Evolutionary conservation across 805 yeast genomes (phyloP).

Genomic region (Wilhelminamyces savonicus): DNA sequence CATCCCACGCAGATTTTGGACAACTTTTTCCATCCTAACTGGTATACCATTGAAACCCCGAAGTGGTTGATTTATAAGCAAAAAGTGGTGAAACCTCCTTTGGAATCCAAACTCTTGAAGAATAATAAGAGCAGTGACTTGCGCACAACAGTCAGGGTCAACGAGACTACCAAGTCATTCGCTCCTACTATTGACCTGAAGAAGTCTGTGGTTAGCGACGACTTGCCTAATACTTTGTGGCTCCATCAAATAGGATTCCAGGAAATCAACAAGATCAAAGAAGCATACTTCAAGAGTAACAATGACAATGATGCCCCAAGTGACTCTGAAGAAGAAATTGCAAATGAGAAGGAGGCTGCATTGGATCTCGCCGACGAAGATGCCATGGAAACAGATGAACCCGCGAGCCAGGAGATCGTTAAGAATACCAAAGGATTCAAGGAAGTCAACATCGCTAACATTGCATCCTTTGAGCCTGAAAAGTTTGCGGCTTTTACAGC

Average conservation of each 20-base stretch:
- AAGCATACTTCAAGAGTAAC: constrained; percentile 12
- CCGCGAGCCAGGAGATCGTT: too few relatives aligned
- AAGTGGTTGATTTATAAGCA: constrained; percentile 33
- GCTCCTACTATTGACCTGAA: constrained; percentile 32
- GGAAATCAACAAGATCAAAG: constrained; percentile 22
- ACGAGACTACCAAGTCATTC: constrained; percentile 24
- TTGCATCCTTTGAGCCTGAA: constrained; percentile 20
- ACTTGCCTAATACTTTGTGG: constrained; percentile 31
- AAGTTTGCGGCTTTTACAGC: constrained; percentile 16
- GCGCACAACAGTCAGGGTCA: constrained; percentile 11
- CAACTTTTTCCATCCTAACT: constrained; percentile 37
- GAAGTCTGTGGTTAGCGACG: constrained; percentile 25
- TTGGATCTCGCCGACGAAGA: background rate
- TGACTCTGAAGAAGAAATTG: too few relatives aligned
- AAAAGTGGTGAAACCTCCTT: constrained; percentile 17
- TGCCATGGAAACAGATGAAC: background rate
- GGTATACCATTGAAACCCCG: constrained; percentile 40
- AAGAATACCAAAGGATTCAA: too few relatives aligned
- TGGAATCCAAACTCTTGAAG: constrained; percentile 21
- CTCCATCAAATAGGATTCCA: constrained; percentile 31
- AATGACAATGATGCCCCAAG: constrained; percentile 5
- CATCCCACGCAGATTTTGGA: constrained; percentile 31
- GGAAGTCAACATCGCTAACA: too few relatives aligned
- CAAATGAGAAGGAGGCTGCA: too few relatives aligned
- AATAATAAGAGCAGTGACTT: constrained; percentile 13